Conservation (phyloP, 1,139 yeast species). For the Lodderomyces oxycetoniae region DNA sequence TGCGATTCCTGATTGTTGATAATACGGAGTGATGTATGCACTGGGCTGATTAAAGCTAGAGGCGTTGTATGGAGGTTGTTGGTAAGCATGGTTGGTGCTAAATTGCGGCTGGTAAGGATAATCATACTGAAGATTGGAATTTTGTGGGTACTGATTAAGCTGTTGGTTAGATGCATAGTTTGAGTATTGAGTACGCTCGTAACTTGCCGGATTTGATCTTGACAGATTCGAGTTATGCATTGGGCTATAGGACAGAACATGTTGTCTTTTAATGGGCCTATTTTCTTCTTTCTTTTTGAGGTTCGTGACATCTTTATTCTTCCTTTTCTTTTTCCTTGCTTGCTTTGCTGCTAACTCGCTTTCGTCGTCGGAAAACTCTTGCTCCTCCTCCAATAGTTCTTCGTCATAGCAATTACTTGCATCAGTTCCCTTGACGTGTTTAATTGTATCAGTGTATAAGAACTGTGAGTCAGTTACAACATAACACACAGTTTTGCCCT, state of each 20-base stretch:
- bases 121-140: too few relatives aligned
- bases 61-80: too few relatives aligned
- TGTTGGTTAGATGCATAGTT: too few relatives aligned
- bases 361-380: constrained; percentile 93
- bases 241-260: neutral
- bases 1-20: too few relatives aligned
- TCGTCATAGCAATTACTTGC: constrained; percentile 95
- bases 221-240: constrained; percentile 1
- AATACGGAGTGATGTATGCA: too few relatives aligned
- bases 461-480: constrained; percentile 81
- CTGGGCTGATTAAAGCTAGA: too few relatives aligned
- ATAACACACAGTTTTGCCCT: constrained; percentile 62
- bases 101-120: too few relatives aligned
- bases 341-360: constrained; percentile 61
- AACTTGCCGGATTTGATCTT: constrained; percentile 5
- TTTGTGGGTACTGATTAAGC: too few relatives aligned
- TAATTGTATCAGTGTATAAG: constrained; percentile 68
- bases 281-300: constrained; percentile 8
- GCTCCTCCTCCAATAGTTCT: constrained; percentile 88
- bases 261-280: constrained; percentile 1
- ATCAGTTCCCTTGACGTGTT: constrained; percentile 76
- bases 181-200: too few relatives aligned
- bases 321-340: constrained; percentile 48
- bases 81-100: too few relatives aligned
- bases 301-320: constrained; percentile 21